These are phyloP conservation scores for Penicillium diatomitis DNA, from an alignment of 495 filamentous ascomycete species.

Conservation along the genomic window DNA sequence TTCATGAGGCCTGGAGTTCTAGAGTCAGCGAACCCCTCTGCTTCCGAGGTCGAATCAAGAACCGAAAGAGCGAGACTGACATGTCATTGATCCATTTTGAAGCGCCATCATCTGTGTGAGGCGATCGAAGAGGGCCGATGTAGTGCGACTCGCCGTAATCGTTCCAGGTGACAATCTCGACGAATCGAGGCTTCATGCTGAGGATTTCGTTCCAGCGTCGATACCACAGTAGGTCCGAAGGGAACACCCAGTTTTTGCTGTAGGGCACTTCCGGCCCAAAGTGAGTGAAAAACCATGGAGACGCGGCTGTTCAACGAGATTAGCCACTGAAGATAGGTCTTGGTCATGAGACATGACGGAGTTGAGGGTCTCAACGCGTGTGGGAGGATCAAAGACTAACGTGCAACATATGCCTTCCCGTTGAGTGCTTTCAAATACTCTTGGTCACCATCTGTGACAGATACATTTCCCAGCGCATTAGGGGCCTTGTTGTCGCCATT, in stretches of 20 bases:
- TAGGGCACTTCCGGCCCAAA: slow-evolving; percentile 26
- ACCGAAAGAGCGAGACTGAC: slow-evolving; percentile 3
- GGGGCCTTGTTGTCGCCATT: slow-evolving; percentile 49
- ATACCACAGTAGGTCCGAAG: slow-evolving; percentile 33
- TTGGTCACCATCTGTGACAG: slow-evolving; percentile 39
- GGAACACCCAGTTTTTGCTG: slow-evolving; percentile 47
- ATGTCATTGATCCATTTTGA: slow-evolving; percentile 52
- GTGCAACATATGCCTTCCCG: slow-evolving; percentile 47
- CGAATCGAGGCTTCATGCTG: slow-evolving; percentile 31
- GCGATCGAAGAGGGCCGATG: slow-evolving; percentile 35
- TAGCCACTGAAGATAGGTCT: not conserved
- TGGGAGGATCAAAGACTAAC: slow-evolving; percentile 15
- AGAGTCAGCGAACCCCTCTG: not conserved
- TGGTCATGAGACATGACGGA: not conserved
- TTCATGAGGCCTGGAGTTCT: slow-evolving; percentile 21
- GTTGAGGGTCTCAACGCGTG: too few species aligned
- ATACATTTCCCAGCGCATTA: slow-evolving; percentile 31
- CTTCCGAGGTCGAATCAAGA: not conserved
- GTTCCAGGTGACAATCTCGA: slow-evolving; percentile 60
- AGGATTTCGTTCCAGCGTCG: slow-evolving; percentile 48
- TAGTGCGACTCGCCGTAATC: slow-evolving; percentile 54
- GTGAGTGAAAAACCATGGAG: slow-evolving; percentile 34
- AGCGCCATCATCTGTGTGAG: slow-evolving; percentile 46
- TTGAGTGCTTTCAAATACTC: slow-evolving; percentile 39
- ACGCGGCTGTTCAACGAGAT: slow-evolving; percentile 12